These are phyloP conservation scores for Paramecium octaurelia DNA, from an alignment of 73 alveolate species.

Conservation along the genomic window DNA sequence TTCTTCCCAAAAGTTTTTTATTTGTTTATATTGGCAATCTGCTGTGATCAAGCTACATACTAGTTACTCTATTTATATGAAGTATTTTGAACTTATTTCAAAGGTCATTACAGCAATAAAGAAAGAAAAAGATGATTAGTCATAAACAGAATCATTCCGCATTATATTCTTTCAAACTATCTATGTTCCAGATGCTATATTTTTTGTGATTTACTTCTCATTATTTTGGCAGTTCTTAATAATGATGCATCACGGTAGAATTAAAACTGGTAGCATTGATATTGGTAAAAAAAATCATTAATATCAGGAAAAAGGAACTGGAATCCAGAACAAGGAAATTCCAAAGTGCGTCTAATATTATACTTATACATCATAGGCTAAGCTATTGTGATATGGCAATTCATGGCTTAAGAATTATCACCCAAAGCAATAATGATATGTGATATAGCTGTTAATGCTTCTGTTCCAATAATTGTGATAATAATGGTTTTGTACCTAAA, in stretches of 20 bases:
- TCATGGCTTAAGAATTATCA: not conserved
- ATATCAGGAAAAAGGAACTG: not conserved
- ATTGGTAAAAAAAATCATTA: not conserved
- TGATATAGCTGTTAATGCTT: constrained; percentile 34
- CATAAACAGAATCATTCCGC: not conserved
- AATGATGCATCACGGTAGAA: constrained; percentile 33
- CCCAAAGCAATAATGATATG: not conserved
- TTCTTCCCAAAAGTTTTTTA: constrained; percentile 29
- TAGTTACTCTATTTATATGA: not conserved
- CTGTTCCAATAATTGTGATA: not conserved
- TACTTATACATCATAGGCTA: not conserved
- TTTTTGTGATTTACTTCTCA: not conserved
- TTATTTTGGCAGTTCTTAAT: constrained; percentile 24
- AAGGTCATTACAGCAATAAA: not conserved
- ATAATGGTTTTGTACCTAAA: constrained; percentile 13
- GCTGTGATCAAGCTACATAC: not conserved
- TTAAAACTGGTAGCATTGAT: not conserved
- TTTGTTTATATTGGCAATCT: not conserved
- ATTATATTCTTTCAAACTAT: not conserved
- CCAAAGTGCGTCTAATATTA: not conserved
- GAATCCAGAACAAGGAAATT: constrained; percentile 18
- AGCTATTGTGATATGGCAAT: not conserved
- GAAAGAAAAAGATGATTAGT: not conserved
- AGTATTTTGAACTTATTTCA: not conserved
- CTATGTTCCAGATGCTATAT: constrained; percentile 38